phyloP scores from a whole-genome alignment of 192 early-diverging fungal species.

The Umbelopsis sp. region DNA sequence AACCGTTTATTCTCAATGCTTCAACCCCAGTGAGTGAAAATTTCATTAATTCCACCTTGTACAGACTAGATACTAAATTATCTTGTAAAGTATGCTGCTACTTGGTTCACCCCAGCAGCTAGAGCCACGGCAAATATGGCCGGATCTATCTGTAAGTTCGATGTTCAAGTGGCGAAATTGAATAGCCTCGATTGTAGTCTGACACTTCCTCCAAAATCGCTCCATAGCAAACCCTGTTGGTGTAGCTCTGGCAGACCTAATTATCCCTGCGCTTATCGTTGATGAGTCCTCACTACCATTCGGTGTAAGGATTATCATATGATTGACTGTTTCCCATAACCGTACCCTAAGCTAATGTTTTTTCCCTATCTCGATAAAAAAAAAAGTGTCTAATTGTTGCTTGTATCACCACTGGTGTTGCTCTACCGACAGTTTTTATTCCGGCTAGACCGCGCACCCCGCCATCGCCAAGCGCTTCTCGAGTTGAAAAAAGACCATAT shows the following conservation, averaged over 20 bases:
- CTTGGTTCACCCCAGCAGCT: slow-evolving; percentile 54
- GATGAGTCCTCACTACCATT: slow-evolving; percentile 29
- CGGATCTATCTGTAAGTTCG: slow-evolving; percentile 38
- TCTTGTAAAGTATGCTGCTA: slow-evolving; percentile 47
- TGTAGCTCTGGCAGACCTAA: slow-evolving; percentile 50
- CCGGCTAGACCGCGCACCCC: slow-evolving; percentile 47
- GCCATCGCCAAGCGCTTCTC: slow-evolving; percentile 47
- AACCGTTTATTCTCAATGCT: slow-evolving; percentile 58
- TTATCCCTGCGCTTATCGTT: slow-evolving; percentile 48
- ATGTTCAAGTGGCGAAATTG: too few relatives aligned
- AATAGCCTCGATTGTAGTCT: too few relatives aligned
- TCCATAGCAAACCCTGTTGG: slow-evolving; percentile 45
- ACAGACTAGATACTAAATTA: not conserved
- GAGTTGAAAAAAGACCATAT: slow-evolving; percentile 37
- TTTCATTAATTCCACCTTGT: not conserved
- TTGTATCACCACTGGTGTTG: slow-evolving; percentile 39
- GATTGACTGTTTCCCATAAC: too few relatives aligned
- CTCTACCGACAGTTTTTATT: slow-evolving; percentile 48
- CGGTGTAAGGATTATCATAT: slow-evolving; percentile 33
- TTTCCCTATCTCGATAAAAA: not conserved
- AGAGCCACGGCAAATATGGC: slow-evolving; percentile 54
- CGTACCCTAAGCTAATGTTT: not conserved
- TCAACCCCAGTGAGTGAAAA: slow-evolving; percentile 43
- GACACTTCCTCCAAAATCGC: too few relatives aligned
- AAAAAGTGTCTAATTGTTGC: slow-evolving; percentile 47